Conservation (phyloP, 1,284 basidiomycete genomes). For the Malassezia brasiliensis region DNA sequence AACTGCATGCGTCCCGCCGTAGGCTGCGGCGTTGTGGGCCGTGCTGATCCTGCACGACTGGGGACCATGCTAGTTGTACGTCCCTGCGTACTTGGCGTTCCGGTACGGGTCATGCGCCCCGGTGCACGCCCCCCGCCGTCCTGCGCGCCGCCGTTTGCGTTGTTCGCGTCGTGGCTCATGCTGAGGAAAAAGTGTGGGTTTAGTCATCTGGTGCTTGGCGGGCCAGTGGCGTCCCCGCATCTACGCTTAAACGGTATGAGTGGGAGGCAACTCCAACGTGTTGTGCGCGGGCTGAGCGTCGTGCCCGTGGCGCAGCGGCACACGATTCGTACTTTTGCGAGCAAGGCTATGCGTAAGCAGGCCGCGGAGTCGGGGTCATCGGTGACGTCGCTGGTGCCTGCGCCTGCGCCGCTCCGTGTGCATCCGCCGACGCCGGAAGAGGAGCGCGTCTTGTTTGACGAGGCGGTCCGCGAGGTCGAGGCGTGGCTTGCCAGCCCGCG, state of each 20-base stretch:
- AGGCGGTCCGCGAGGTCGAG: slow-evolving; percentile 59
- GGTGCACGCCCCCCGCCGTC: neutral
- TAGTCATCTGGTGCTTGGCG: too few relatives aligned
- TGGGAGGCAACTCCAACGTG: too few relatives aligned
- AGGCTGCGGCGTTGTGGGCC: slow-evolving; percentile 49
- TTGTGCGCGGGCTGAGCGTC: too few relatives aligned
- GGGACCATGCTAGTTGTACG: slow-evolving; percentile 50
- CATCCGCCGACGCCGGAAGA: slow-evolving; percentile 59
- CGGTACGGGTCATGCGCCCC: neutral
- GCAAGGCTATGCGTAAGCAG: neutral
- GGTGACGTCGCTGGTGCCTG: slow-evolving; percentile 52
- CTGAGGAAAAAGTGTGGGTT: neutral
- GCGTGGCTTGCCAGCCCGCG: slow-evolving; percentile 67
- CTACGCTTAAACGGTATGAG: too few relatives aligned
- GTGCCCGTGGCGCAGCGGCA: too few relatives aligned
- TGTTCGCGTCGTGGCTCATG: neutral
- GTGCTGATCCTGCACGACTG: slow-evolving; percentile 48
- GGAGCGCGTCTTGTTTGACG: slow-evolving; percentile 61
- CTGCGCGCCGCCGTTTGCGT: neutral
- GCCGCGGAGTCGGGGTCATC: slow-evolving; percentile 6
- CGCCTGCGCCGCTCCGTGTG: slow-evolving; percentile 56
- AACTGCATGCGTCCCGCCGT: slow-evolving; percentile 41
- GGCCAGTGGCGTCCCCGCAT: too few relatives aligned
- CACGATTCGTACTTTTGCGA: too few relatives aligned
- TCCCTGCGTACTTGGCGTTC: slow-evolving; percentile 18